A percentile compares a stretch with the other conserved stretches of the same genome.
Evolutionary conservation across 78 protist genomes (phyloP).

Genomic region (Protostelium mycophagum): DNA sequence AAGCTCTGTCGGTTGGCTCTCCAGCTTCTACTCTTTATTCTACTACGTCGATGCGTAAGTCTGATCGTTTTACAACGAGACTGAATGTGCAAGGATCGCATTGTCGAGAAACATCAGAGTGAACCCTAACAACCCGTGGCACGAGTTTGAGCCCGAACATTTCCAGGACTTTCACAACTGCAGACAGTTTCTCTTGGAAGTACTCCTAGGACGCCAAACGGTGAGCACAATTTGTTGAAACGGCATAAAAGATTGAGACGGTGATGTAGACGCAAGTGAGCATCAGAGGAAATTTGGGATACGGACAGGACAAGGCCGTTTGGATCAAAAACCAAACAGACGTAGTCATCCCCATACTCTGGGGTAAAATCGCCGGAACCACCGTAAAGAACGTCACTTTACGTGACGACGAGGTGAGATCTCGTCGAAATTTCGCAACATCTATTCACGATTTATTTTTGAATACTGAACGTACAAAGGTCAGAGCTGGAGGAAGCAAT

Average conservation of each 20-base stretch:
- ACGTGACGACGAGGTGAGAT: background rate
- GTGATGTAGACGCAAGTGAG: background rate
- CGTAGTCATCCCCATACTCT: background rate
- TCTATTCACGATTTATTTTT: background rate
- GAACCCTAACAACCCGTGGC: background rate
- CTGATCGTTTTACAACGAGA: too few relatives aligned
- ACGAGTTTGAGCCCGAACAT: background rate
- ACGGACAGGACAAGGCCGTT: background rate
- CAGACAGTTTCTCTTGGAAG: background rate
- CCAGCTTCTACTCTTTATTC: background rate
- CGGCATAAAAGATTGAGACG: background rate
- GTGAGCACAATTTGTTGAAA: background rate
- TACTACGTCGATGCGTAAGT: background rate
- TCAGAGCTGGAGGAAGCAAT: background rate
- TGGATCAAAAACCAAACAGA: background rate
- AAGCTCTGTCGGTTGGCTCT: background rate
- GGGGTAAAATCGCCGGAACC: background rate
- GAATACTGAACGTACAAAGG: too few relatives aligned
- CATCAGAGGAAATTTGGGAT: background rate
- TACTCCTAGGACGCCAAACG: background rate
- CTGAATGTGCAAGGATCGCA: background rate
- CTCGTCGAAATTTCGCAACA: background rate
- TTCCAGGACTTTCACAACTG: background rate
- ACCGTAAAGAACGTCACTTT: background rate
- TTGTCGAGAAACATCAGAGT: background rate